Evolutionary conservation across 805 yeast species (phyloP).

Genomic region (Grigorovia yakushimaensis): DNA sequence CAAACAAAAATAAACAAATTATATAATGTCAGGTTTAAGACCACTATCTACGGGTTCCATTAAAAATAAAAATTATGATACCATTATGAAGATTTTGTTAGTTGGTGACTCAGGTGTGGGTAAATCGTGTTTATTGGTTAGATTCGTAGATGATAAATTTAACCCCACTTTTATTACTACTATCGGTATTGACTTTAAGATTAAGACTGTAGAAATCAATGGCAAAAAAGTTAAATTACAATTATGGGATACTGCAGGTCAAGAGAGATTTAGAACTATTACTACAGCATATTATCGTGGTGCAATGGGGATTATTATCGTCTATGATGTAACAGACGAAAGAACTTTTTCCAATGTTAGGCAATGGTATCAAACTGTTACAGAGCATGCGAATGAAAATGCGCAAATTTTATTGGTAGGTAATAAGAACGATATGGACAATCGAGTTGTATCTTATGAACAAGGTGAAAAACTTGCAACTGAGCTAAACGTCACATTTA

Average conservation of each 20-base stretch:
- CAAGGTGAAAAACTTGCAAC: slow-evolving; percentile 85
- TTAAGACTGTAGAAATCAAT: slow-evolving; percentile 86
- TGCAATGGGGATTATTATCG: slow-evolving; percentile 77
- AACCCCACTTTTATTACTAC: slow-evolving; percentile 94
- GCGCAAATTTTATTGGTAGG: slow-evolving; percentile 94
- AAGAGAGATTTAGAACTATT: slow-evolving; percentile 87
- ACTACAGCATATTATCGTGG: slow-evolving; percentile 88
- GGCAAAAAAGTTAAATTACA: slow-evolving; percentile 90
- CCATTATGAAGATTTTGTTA: slow-evolving; percentile 80
- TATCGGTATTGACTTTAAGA: slow-evolving; percentile 95
- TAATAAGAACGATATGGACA: slow-evolving; percentile 83
- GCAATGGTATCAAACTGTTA: slow-evolving; percentile 90
- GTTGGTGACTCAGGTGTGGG: slow-evolving; percentile 93
- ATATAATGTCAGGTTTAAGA: slow-evolving; percentile 19
- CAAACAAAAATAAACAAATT: too few species aligned
- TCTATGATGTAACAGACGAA: slow-evolving; percentile 77
- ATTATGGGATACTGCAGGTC: slow-evolving; percentile 96
- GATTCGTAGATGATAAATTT: slow-evolving; percentile 93
- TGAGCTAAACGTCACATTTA: slow-evolving; percentile 77
- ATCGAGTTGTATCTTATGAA: slow-evolving; percentile 77
- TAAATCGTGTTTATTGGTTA: slow-evolving; percentile 75
- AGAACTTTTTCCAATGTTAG: slow-evolving; percentile 86
- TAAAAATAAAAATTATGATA: slow-evolving; percentile 45
- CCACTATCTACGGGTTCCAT: slow-evolving; percentile 2
- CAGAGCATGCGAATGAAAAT: slow-evolving; percentile 92